Base-by-base conservation (phyloP, 2,329 filamentous ascomycete species). In the Ophiocordyceps australis region DNA sequence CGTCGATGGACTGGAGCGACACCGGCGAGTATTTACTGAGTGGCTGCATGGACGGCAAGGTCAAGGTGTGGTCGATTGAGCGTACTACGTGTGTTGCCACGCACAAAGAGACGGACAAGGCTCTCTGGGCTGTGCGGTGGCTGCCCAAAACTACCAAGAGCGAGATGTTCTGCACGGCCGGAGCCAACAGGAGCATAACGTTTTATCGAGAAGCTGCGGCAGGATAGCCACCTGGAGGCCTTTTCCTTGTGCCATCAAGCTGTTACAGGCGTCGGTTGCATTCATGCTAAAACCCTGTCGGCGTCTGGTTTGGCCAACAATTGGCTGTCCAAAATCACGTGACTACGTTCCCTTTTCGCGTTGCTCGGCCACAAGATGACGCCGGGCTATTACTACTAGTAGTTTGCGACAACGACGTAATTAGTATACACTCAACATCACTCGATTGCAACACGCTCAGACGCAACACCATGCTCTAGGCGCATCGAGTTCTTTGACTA, bases 21-120 rank as follows among this genome's bases (percentile, higher is more conserved):
- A 91, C 79, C 5, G 89, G 89, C 24, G 86, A 95, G 52, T 93
- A 80, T 47, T 57, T 98, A 9, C 61, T 95, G 3, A 91, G 78
- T 42, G 81, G 82, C 24, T 73, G 78, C 2, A 82, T 91, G 47
- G 85, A 95, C 43, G 86, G 89, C 20, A 94, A 92, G 50, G 81
- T 79, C 32, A 94, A 93, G 52, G 79, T 95, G 17, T 98, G 89
- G 89, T 86, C 81, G 17, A 68, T 94, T 31, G 83, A 93, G 40
- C 68, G 74, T 18, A 67, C 72, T 29, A 62, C 64, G 5, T 95
- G 89, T 45, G 89, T 98, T 23, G 83, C 86, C 9, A 98, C 89
- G 8, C 82, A 93, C 46, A 85, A 76, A 30, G 85, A 95, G 55
- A 83, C 80, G 5, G 85, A 86, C 35, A 78, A 79, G 50, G 67